Base-by-base conservation (phyloP, 805 yeast species). In the Candida hispaniensis region DNA sequence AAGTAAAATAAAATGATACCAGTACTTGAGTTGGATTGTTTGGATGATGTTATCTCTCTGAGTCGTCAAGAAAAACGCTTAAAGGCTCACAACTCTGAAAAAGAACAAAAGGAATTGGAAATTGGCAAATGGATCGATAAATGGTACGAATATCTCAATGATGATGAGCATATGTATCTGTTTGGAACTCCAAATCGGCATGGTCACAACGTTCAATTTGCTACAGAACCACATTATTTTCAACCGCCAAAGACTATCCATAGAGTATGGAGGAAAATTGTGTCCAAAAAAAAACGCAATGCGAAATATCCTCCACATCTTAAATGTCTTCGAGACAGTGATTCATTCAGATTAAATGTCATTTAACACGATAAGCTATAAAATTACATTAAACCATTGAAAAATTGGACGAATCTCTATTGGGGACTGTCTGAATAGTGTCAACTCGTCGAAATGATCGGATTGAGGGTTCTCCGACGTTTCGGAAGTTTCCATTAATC, bases 361-460 rank as follows among this genome's bases (percentile, higher is more conserved):
- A 30, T 20, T 30, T 20, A 30, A 18, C 7, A 13, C n/a, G n/a
- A n/a, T 16, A 19, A 14, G 19, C 25, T 29, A 30, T 30, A 12
- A 17, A 18, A 11, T 9, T 10, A 10, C 9, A 11, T 15, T 11
- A 23, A 17, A 32, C 36, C 36, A 32, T 23, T n/a, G 36, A 32
- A 16, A 32, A 32, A 18, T 18, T 28, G 11, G 27, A 23, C 14
- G 7, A 6, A 5, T 17, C 28, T 16, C 7, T 32, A 28, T 17
- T 32, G 22, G 18, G 28, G 36, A 23, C 13, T 23, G 36, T 32
- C 24, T 28, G 36, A 18, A 32, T 32, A 14, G 36, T 32, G 28
- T 32, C 36, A 8, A 24, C 28, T 7, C 36, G 36, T 32, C 36
- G 27, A 27, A 32, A 18, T 20, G 36, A 23, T 23, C 36, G 36